Conservation (phyloP, 441 rosid species). For the Adansonia grandidieri region DNA sequence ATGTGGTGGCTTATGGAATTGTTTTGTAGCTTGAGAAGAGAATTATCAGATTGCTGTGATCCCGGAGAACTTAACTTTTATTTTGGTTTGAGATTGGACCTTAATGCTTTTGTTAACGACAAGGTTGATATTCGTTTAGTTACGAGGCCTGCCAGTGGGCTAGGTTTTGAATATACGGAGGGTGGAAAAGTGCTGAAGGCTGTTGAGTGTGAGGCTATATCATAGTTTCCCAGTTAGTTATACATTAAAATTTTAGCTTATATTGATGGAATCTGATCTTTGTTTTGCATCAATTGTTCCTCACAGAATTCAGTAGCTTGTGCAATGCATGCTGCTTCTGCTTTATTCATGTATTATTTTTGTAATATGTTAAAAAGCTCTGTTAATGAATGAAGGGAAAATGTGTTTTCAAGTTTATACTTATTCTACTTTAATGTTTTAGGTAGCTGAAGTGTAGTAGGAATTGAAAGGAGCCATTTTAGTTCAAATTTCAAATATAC, state of each 20-base stretch:
- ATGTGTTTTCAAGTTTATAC: not conserved
- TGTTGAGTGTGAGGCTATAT: constrained; percentile 74
- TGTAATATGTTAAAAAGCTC: not conserved
- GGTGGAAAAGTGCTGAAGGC: constrained; percentile 81
- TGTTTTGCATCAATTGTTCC: not conserved
- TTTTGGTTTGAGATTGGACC: not conserved
- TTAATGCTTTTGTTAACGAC: not conserved
- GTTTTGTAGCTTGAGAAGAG: not conserved
- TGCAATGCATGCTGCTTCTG: too few relatives aligned
- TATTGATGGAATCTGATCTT: not conserved
- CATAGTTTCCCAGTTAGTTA: constrained; percentile 58
- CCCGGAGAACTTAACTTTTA: not conserved
- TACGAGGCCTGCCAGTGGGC: not conserved
- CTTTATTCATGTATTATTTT: not conserved
- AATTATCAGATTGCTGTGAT: not conserved
- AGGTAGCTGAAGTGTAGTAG: not conserved
- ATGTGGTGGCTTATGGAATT: not conserved
- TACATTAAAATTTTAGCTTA: too few relatives aligned
- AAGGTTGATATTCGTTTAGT: not conserved
- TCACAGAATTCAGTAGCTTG: not conserved
- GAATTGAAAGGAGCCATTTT: not conserved
- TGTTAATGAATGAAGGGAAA: not conserved
- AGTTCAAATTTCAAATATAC: not conserved
- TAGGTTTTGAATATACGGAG: constrained; percentile 35
- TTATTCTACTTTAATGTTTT: not conserved